Percentiles rank a stretch among this genome's conserved stretches.
Evolutionary conservation across 495 filamentous ascomycete genomes (phyloP).

Genomic region (Xylaria nigripes): DNA sequence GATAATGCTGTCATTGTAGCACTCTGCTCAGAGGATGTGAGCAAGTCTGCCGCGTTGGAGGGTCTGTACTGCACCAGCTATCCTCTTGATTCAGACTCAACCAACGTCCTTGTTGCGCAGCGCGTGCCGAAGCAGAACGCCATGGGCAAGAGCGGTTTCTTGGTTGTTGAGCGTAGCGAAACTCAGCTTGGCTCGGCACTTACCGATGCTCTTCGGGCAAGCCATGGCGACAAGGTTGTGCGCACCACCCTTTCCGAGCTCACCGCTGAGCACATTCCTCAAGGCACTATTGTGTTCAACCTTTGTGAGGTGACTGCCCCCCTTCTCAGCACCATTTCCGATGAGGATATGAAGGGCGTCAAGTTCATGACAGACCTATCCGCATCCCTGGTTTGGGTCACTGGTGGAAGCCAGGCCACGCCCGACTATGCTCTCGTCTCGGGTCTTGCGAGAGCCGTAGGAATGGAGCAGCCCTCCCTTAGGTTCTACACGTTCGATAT

Average conservation of each 20-base stretch:
- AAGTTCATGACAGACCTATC: constrained; percentile 22
- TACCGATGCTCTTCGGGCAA: not conserved
- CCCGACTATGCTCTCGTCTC: constrained; percentile 3
- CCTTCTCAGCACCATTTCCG: constrained; percentile 14
- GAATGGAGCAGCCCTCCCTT: constrained; percentile 8
- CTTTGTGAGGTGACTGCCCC: not conserved
- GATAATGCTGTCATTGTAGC: not conserved
- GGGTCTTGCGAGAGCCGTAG: constrained; percentile 2
- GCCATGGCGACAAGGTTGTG: not conserved
- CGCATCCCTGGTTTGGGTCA: constrained; percentile 6
- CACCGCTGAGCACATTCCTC: not conserved
- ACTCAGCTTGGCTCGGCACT: not conserved
- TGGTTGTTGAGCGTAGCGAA: not conserved
- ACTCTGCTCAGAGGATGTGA: not conserved
- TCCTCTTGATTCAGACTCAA: not conserved
- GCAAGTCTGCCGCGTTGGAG: not conserved
- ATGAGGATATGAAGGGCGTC: constrained; percentile 19
- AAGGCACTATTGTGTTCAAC: not conserved
- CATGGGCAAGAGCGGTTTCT: not conserved
- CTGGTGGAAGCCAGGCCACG: not conserved
- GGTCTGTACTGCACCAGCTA: not conserved
- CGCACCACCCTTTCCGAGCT: not conserved
- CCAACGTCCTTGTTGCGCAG: not conserved
- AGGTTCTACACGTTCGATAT: constrained; percentile 1
- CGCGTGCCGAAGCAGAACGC: not conserved